Conservation (phyloP, 306 rosid genomes). For the Castanea sativa region DNA sequence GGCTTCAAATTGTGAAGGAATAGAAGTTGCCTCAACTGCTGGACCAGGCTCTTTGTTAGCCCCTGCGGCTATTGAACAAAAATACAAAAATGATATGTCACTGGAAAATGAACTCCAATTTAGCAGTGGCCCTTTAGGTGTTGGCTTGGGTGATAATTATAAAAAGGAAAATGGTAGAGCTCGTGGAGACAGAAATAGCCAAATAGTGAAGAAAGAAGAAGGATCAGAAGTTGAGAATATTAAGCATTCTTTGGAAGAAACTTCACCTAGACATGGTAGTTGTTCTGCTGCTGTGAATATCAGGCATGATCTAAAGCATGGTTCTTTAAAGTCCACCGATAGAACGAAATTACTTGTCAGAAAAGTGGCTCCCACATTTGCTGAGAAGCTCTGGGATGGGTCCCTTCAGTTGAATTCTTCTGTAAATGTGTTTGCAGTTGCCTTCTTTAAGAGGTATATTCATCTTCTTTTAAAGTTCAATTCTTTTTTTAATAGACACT, state of each 20-base stretch:
- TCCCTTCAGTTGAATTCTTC: slow-evolving; percentile 25
- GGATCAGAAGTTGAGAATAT: background rate
- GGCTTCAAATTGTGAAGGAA: background rate
- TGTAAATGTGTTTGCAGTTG: slow-evolving; percentile 21
- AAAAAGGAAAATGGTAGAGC: background rate
- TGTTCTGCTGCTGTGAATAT: background rate
- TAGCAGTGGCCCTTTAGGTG: background rate
- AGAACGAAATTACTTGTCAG: background rate
- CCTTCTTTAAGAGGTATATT: slow-evolving; percentile 29
- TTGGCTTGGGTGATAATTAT: background rate
- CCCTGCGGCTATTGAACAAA: background rate
- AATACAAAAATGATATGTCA: background rate
- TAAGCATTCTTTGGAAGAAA: background rate
- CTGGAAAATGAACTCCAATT: background rate
- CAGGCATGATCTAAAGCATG: slow-evolving; percentile 6
- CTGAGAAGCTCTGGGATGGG: slow-evolving; percentile 28
- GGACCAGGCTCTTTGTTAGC: background rate
- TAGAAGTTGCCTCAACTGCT: background rate
- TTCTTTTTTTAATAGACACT: background rate
- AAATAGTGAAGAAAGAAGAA: slow-evolving; percentile 1
- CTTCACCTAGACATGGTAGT: slow-evolving; percentile 4
- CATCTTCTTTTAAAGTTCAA: background rate
- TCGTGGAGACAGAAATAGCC: background rate
- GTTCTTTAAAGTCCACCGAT: background rate
- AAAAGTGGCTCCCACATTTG: slow-evolving; percentile 9